phyloP scores from a whole-genome alignment of 2,329 filamentous ascomycete species.

The Diplodia scrobiculata region DNA sequence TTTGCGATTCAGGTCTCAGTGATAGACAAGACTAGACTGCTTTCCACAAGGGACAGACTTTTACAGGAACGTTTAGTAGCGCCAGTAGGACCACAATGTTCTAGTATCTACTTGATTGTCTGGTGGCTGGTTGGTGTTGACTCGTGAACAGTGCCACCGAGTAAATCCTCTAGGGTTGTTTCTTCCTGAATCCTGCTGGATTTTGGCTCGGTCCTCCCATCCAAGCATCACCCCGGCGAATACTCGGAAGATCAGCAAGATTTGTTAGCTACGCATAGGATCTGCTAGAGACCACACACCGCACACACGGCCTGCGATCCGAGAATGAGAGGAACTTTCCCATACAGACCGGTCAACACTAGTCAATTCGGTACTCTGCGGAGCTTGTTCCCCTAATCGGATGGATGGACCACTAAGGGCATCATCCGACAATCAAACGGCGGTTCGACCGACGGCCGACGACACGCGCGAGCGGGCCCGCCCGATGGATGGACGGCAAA shows the following conservation, averaged over 20 bases:
- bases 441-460: neutral
- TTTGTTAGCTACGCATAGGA: neutral
- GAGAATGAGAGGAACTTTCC: neutral
- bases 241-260: slow-evolving; percentile 11
- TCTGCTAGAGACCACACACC: neutral
- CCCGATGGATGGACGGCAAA: neutral
- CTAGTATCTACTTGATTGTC: neutral
- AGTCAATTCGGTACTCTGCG: neutral
- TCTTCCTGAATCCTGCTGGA: neutral
- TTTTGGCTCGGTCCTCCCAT: neutral
- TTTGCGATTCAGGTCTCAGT: neutral
- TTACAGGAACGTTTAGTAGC: neutral
- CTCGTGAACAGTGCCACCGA: neutral
- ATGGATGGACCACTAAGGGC: neutral
- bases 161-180: neutral
- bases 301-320: neutral
- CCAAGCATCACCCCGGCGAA: neutral
- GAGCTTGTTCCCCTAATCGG: neutral
- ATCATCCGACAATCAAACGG: neutral
- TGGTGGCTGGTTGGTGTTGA: neutral
- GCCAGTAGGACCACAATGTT: neutral
- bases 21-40: neutral
- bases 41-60: neutral
- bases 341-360: neutral
- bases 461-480: neutral